These are phyloP conservation scores for Corynascus novoguineensis DNA, from an alignment of 495 filamentous ascomycete genomes.

Conservation along the genomic window DNA sequence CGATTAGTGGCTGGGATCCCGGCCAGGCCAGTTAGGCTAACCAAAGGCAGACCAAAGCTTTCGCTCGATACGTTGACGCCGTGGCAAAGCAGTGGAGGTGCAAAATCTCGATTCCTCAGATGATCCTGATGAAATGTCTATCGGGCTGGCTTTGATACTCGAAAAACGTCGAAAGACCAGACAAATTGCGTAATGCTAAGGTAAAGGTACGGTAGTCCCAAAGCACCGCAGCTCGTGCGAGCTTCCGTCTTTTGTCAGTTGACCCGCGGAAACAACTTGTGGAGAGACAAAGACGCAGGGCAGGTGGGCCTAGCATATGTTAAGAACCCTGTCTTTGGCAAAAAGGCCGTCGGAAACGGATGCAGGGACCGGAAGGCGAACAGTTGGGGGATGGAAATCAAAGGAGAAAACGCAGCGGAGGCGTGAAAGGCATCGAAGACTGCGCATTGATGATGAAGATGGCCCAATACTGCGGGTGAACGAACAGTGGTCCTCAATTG, in stretches of 20 bases:
- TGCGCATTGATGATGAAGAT: neutral
- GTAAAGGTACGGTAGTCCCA: neutral
- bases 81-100: slow-evolving; percentile 20
- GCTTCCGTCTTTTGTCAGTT: slow-evolving; percentile 8
- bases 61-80: slow-evolving; percentile 21
- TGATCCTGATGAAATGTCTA: slow-evolving; percentile 2
- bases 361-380: slow-evolving; percentile 10
- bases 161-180: neutral
- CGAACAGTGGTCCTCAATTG: slow-evolving; percentile 18
- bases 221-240: slow-evolving; percentile 2
- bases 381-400: neutral
- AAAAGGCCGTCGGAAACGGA: slow-evolving; percentile 1
- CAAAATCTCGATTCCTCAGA: neutral
- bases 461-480: neutral
- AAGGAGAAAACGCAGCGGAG: neutral
- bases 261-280: neutral
- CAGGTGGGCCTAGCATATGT: neutral
- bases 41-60: slow-evolving; percentile 23
- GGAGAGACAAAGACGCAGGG: slow-evolving; percentile 11
- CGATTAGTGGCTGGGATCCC: slow-evolving; percentile 25
- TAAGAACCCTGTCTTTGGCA: neutral
- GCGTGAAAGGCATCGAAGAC: neutral
- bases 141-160: slow-evolving; percentile 4
- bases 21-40: slow-evolving; percentile 12
- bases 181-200: neutral